Conservation (phyloP, 352 stramenopile species). For the Pythium biforme region DNA sequence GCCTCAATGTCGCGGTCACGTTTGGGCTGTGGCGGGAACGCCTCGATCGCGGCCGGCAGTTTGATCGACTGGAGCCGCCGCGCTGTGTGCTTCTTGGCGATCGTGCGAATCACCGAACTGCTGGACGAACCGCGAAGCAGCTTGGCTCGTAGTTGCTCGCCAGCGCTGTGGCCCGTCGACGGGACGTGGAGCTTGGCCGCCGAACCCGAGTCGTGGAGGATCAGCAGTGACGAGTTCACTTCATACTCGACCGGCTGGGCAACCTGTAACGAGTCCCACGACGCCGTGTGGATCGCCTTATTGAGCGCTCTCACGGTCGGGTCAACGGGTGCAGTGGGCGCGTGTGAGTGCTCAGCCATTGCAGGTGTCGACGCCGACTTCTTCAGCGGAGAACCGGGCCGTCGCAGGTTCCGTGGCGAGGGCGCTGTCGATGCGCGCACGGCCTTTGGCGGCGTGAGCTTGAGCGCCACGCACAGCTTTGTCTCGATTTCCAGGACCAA, state of each 20-base stretch:
- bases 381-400: neutral
- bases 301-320: constrained; percentile 16
- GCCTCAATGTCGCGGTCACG: constrained; percentile 13
- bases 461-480: constrained; percentile 33
- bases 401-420: too few relatives aligned
- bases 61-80: constrained; percentile 53
- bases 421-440: neutral
- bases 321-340: neutral
- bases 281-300: constrained; percentile 23
- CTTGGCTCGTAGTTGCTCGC: constrained; percentile 12
- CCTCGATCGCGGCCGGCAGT: constrained; percentile 36
- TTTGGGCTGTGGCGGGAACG: constrained; percentile 35
- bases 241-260: constrained; percentile 52
- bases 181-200: constrained; percentile 30
- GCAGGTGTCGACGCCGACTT: constrained; percentile 7
- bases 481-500: constrained; percentile 38
- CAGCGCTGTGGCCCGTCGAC: constrained; percentile 10
- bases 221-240: constrained; percentile 57
- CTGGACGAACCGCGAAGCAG: constrained; percentile 15
- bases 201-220: constrained; percentile 44
- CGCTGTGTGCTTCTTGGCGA: constrained; percentile 54
- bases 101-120: constrained; percentile 30
- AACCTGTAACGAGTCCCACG: constrained; percentile 51
- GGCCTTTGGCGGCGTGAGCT: constrained; percentile 15
- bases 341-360: neutral